Evolutionary conservation across 306 rosid genomes (phyloP).

Genomic region (Carpinus viminea): DNA sequence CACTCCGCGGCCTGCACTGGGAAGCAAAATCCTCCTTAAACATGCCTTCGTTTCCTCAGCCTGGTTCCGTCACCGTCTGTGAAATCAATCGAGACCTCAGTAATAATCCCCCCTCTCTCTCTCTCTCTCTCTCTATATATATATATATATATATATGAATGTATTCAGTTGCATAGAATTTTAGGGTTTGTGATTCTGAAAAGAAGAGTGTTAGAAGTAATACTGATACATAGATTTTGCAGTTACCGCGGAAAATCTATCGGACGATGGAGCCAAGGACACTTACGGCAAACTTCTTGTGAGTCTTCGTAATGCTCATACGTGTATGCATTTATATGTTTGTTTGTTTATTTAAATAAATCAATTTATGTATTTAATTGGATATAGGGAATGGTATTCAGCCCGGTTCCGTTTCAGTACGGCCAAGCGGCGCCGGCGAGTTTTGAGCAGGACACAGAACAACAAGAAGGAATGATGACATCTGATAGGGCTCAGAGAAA

Average conservation of each 20-base stretch:
- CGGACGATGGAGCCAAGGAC: constrained; percentile 73
- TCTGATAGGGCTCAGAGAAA: constrained; percentile 33
- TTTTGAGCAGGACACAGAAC: constrained; percentile 45
- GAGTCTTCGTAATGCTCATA: background rate
- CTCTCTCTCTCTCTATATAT: constrained; percentile 5
- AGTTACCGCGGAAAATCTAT: constrained; percentile 74
- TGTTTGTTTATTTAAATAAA: background rate
- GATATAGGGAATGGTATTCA: constrained; percentile 75
- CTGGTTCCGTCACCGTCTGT: constrained; percentile 80
- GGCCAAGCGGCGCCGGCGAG: constrained; percentile 38
- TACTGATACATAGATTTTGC: constrained; percentile 23
- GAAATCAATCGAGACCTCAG: constrained; percentile 94
- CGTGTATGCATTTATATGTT: background rate
- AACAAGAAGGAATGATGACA: constrained; percentile 25
- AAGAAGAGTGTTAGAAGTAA: background rate
- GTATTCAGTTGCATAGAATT: background rate
- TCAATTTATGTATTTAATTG: background rate
- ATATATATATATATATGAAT: background rate
- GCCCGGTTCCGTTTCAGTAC: constrained; percentile 73
- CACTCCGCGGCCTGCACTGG: background rate
- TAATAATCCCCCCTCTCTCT: constrained; percentile 12
- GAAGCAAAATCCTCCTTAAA: background rate
- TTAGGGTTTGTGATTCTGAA: constrained; percentile 13
- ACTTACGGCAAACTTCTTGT: constrained; percentile 85
- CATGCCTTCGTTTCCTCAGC: constrained; percentile 86